Evolutionary conservation across 345 rosid genomes (phyloP).

Genomic region (Noccaea caerulescens): DNA sequence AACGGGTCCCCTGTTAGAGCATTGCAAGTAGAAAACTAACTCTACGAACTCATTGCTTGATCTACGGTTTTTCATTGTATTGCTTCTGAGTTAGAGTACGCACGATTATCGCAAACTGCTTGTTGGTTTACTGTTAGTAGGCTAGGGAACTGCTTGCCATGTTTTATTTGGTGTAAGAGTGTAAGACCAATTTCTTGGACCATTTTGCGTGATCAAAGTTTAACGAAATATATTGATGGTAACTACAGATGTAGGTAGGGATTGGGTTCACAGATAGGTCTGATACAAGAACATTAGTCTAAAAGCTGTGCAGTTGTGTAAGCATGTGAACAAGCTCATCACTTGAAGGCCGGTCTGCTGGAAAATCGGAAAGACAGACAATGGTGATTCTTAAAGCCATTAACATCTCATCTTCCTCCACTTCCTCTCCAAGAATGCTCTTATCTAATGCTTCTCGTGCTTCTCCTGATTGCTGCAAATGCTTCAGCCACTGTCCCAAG

Average conservation of each 20-base stretch:
- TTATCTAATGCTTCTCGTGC: constrained; percentile 81
- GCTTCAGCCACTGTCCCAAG: constrained; percentile 80
- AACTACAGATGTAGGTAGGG: constrained; percentile 22
- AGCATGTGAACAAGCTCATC: constrained; percentile 94
- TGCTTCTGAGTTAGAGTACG: constrained; percentile 21
- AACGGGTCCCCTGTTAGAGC: constrained; percentile 49
- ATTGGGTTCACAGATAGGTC: constrained; percentile 12
- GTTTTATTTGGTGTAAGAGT: constrained; percentile 26
- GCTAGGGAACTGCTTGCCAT: constrained; percentile 21
- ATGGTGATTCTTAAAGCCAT: constrained; percentile 94
- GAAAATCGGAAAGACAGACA: constrained; percentile 81
- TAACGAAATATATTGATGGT: constrained; percentile 7
- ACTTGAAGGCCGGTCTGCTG: constrained; percentile 91
- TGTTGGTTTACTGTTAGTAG: constrained; percentile 11
- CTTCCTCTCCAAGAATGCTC: constrained; percentile 87
- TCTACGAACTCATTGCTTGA: constrained; percentile 23
- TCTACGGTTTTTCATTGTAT: constrained; percentile 21
- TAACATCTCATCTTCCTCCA: constrained; percentile 94
- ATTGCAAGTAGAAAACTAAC: constrained; percentile 42
- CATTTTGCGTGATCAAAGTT: constrained; percentile 27
- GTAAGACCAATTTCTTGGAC: constrained; percentile 23
- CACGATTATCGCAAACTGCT: constrained; percentile 11
- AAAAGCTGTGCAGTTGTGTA: constrained; percentile 93
- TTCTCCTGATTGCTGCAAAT: constrained; percentile 86
- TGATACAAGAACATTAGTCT: constrained; percentile 27